Base-by-base conservation (phyloP, 2,329 filamentous ascomycete genomes). In the Achaetomium macrosporum region DNA sequence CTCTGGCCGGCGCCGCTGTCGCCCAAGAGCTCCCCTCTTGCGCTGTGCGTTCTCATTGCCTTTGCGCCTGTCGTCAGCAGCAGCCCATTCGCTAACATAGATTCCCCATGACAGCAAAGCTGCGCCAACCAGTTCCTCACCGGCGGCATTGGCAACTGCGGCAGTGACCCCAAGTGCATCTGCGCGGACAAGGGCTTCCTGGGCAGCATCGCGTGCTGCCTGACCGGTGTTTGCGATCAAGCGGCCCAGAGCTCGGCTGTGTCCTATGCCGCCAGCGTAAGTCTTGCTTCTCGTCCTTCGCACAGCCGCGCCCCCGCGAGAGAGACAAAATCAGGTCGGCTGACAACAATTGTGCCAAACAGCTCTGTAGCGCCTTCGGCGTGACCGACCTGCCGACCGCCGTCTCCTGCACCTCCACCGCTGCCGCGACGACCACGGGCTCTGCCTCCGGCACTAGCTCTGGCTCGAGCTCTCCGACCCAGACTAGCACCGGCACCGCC, bases 21-120 rank as follows among this genome's bases (percentile, higher is more conserved):
- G 77, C 77, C 37, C 78, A 81, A 64, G 8, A 63, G 75, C 73
- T 79, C 45, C 82, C 79, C 15, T 54, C 57, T 10, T 85, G 76
- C 61, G 80, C 81, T 58, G 81, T 84, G 73, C 63, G 78, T 74
- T 36, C 13, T 17, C 39, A 17, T n/a, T 17, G 12, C 13, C 20
- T 35, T 16, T 48, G 1, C 20, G 8, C 33, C n/a, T 17, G 2
- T 29, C 17, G 25, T 19, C 19, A 44, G 7, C 5, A 35, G 2
- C 4, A 19, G 15, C 19, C 15, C 40, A 13, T 37, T 19, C 15
- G 33, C 59, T 60, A 49, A 59, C 54, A 4, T 42, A n/a, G 16
- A 25, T 42, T 42, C 19, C 30, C 11, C n/a, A 16, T 25, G 40
- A 39, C 50, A 70, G 67, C 55, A 63, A 63, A 36, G 20, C 8